Conservation (phyloP, 164 flowering plant species). For the Vitis rupestris region DNA sequence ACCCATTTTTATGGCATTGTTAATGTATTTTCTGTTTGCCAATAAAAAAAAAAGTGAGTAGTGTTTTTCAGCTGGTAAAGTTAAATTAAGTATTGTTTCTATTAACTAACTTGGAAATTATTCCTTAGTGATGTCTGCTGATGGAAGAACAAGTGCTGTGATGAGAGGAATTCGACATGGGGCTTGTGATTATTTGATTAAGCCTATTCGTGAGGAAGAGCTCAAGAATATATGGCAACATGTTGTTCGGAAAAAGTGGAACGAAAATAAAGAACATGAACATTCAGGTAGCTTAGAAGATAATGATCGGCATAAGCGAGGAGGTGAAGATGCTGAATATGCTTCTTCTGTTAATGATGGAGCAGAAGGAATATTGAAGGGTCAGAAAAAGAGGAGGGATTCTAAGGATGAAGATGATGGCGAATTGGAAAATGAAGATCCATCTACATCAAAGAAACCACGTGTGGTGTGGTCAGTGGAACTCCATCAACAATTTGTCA, state of each 20-base stretch:
- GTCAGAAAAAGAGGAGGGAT: slow-evolving; percentile 54
- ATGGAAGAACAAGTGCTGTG: slow-evolving; percentile 65
- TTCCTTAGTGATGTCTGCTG: slow-evolving; percentile 87
- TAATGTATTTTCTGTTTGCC: neutral
- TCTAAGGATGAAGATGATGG: slow-evolving; percentile 66
- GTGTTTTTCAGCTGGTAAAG: neutral
- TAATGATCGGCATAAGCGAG: slow-evolving; percentile 46
- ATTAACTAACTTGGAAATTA: slow-evolving; percentile 8
- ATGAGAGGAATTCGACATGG: slow-evolving; percentile 82
- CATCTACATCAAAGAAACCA: slow-evolving; percentile 71
- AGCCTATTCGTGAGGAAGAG: slow-evolving; percentile 78
- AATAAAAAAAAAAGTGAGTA: too few species aligned
- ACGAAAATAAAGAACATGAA: slow-evolving; percentile 53
- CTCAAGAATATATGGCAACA: slow-evolving; percentile 92
- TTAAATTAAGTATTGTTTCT: neutral
- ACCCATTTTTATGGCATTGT: neutral
- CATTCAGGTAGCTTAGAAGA: slow-evolving; percentile 62
- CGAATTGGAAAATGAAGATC: slow-evolving; percentile 66
- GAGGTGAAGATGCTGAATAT: slow-evolving; percentile 54
- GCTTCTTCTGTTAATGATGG: slow-evolving; percentile 65
- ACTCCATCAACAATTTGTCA: slow-evolving; percentile 88
- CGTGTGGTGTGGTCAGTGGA: slow-evolving; percentile 94
- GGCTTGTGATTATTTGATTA: slow-evolving; percentile 88
- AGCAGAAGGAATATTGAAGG: slow-evolving; percentile 50
- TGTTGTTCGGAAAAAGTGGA: slow-evolving; percentile 68